Conservation (phyloP, 768 basidiomycete genomes). For the Pleurotus tuber-regium region DNA sequence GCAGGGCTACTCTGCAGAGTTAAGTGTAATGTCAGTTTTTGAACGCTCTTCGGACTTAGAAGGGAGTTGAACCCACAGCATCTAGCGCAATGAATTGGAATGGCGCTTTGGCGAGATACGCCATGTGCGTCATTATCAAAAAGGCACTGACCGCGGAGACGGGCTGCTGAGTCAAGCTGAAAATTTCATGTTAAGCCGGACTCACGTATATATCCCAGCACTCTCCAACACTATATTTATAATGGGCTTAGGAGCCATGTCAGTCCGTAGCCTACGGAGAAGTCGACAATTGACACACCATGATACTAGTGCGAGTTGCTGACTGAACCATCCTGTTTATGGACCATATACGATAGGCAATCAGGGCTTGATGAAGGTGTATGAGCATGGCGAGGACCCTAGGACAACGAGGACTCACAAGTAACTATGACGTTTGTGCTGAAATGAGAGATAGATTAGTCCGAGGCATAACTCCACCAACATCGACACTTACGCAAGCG, state of each 20-base stretch:
- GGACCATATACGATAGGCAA: conserved; percentile 7
- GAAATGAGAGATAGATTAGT: neutral
- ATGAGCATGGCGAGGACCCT: neutral
- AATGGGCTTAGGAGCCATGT: neutral
- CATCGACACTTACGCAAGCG: neutral
- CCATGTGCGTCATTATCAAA: conserved; percentile 5
- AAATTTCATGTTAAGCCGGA: neutral
- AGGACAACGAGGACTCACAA: neutral
- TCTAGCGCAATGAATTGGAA: conserved; percentile 4
- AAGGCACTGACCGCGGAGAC: neutral
- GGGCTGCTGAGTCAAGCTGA: neutral
- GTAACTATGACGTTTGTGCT: conserved; percentile 5
- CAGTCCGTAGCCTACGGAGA: neutral
- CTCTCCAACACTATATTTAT: conserved; percentile 4
- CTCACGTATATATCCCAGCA: conserved; percentile 7
- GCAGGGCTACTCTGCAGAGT: conserved; percentile 1
- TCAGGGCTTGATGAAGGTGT: neutral
- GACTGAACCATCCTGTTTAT: conserved; percentile 3
- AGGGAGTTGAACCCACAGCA: neutral
- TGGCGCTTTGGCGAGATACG: conserved; percentile 1
- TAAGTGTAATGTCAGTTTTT: neutral
- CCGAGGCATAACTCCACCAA: neutral
- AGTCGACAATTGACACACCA: neutral
- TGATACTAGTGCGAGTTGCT: conserved; percentile 1
- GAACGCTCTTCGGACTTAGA: neutral